These are phyloP conservation scores for Jamesozyma hellenica DNA, from an alignment of 805 yeast genomes.

Conservation along the genomic window DNA sequence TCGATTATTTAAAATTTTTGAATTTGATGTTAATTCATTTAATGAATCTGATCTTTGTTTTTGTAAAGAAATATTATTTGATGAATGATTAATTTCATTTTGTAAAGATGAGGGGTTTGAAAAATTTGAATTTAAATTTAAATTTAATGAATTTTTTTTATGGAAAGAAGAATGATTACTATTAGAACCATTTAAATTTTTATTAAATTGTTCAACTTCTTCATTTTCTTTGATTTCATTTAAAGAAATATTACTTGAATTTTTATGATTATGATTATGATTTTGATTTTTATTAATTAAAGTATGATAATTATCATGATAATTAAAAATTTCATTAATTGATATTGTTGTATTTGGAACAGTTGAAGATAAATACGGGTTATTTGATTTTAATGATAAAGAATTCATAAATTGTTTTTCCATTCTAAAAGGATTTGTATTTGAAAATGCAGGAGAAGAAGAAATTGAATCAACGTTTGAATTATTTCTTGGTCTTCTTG, in stretches of 20 bases:
- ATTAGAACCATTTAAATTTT: not conserved
- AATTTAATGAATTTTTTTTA: not conserved
- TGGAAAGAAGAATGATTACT: slow-evolving; percentile 1
- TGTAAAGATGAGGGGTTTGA: not conserved
- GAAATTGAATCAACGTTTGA: not conserved
- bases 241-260: slow-evolving; percentile 23
- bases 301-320: not conserved
- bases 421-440: slow-evolving; percentile 7
- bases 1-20: slow-evolving; percentile 1
- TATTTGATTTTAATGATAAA: not conserved
- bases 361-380: not conserved
- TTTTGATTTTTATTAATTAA: no score
- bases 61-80: not conserved
- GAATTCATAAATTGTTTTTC: not conserved
- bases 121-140: no score
- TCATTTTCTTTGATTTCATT: slow-evolving; percentile 30
- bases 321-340: not conserved
- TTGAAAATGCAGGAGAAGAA: not conserved
- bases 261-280: slow-evolving; percentile 4
- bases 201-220: slow-evolving; percentile 14
- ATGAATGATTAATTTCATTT: slow-evolving; percentile 1
- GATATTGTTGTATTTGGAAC: not conserved
- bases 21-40: slow-evolving; percentile 4
- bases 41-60: slow-evolving; percentile 5
- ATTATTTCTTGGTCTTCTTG: not conserved